Evolutionary conservation across 176 grass and related monocot genomes (phyloP).

Genomic region (Eleusine indica): DNA sequence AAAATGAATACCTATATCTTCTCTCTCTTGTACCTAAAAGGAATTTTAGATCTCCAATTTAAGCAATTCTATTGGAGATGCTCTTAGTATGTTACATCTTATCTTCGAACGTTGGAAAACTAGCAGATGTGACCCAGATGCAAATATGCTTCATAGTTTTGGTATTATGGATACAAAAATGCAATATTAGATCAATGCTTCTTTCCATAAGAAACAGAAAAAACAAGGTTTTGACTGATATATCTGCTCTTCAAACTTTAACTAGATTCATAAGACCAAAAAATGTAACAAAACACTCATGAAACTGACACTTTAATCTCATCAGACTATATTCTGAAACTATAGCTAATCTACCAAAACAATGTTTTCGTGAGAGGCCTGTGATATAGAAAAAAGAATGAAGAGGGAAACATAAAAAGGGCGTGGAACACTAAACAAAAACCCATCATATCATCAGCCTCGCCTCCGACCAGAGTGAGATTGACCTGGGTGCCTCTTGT

Average conservation of each 20-base stretch:
- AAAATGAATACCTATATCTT: too few species aligned
- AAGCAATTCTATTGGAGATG: too few species aligned
- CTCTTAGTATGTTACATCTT: neutral
- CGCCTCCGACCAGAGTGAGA: conserved; percentile 26
- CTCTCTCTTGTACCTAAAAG: too few species aligned
- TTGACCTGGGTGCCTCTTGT: conserved; percentile 32
- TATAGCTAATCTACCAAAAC: neutral
- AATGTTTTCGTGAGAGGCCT: neutral
- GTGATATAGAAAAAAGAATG: neutral
- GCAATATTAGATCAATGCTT: neutral
- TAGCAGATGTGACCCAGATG: neutral
- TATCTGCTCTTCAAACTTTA: neutral
- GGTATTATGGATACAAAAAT: neutral
- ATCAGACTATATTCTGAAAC: conserved; percentile 7
- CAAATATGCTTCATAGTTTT: neutral
- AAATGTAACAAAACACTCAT: neutral
- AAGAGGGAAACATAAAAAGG: neutral
- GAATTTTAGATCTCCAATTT: too few species aligned
- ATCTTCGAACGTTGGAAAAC: too few species aligned
- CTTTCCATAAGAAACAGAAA: neutral
- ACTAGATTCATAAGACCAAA: neutral
- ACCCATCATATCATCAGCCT: conserved; percentile 16
- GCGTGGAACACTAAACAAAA: conserved; percentile 26
- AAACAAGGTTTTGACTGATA: neutral
- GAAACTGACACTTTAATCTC: conserved; percentile 14